phyloP scores from a whole-genome alignment of 495 filamentous ascomycete species.

The Beverwykella pulmonaria region DNA sequence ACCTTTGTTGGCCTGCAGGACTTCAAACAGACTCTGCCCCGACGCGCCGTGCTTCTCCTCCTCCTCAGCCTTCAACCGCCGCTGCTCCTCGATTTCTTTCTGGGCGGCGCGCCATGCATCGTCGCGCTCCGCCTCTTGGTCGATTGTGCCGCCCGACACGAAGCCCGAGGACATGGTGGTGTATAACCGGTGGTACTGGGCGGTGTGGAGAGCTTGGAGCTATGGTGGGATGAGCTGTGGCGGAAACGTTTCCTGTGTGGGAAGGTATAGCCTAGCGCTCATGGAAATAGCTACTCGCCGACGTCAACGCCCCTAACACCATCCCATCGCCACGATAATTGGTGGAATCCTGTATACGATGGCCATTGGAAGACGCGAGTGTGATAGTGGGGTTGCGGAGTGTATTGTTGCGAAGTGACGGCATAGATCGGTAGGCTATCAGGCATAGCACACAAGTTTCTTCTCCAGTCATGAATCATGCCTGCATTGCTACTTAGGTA shows the following conservation, averaged over 20 bases:
- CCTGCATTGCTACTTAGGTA: no score
- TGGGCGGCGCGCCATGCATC: constrained; percentile 80
- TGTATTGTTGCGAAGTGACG: neutral
- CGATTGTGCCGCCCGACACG: constrained; percentile 79
- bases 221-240: neutral
- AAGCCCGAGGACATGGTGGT: constrained; percentile 69
- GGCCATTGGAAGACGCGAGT: neutral
- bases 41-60: constrained; percentile 56
- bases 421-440: neutral
- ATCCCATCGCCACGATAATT: neutral
- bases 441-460: neutral
- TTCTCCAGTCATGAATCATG: neutral
- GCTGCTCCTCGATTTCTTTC: constrained; percentile 71
- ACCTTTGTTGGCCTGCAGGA: constrained; percentile 95
- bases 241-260: neutral
- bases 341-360: neutral
- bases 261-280: neutral
- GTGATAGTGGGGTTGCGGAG: neutral
- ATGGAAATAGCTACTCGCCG: neutral
- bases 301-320: neutral
- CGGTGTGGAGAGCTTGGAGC: neutral
- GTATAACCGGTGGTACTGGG: neutral
- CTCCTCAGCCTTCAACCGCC: constrained; percentile 60
- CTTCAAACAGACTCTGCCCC: constrained; percentile 77
- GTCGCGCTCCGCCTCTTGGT: constrained; percentile 56